These are phyloP conservation scores for Aspergillus alliaceus DNA, from an alignment of 2,329 filamentous ascomycete species.

Conservation along the genomic window DNA sequence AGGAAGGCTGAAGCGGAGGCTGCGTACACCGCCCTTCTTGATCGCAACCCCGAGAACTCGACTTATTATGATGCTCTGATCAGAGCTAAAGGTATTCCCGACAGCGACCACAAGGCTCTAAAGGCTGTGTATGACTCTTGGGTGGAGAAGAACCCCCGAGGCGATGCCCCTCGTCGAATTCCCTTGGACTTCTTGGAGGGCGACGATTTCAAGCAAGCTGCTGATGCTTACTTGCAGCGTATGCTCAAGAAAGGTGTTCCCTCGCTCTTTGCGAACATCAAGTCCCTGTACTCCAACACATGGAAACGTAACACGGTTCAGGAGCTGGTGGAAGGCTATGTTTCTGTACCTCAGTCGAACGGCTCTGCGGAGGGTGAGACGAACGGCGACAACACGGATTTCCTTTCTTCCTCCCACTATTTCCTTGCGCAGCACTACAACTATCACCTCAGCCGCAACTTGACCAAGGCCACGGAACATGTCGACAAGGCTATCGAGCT, in stretches of 20 bases:
- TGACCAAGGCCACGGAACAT: conserved; percentile 76
- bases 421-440: conserved; percentile 98
- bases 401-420: conserved; percentile 79
- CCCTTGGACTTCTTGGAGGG: conserved; percentile 86
- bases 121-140: conserved; percentile 81
- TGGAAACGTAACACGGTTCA: conserved; percentile 77
- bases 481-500: conserved; percentile 81
- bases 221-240: conserved; percentile 73
- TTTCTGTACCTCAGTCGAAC: conserved; percentile 53
- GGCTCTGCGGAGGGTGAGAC: conserved; percentile 47
- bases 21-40: conserved; percentile 77
- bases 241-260: conserved; percentile 93
- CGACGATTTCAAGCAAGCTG: conserved; percentile 75
- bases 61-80: conserved; percentile 81
- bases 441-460: conserved; percentile 81
- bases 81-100: conserved; percentile 63
- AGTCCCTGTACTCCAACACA: conserved; percentile 79
- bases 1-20: conserved; percentile 76
- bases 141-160: conserved; percentile 75
- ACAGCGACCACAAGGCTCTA: conserved; percentile 61
- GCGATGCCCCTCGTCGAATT: conserved; percentile 81
- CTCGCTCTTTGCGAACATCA: conserved; percentile 94
- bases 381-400: conserved; percentile 57
- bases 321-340: conserved; percentile 75
- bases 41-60: conserved; percentile 84